Base-by-base conservation (phyloP, 2,329 filamentous ascomycete species). In the Elsinoe perseae region DNA sequence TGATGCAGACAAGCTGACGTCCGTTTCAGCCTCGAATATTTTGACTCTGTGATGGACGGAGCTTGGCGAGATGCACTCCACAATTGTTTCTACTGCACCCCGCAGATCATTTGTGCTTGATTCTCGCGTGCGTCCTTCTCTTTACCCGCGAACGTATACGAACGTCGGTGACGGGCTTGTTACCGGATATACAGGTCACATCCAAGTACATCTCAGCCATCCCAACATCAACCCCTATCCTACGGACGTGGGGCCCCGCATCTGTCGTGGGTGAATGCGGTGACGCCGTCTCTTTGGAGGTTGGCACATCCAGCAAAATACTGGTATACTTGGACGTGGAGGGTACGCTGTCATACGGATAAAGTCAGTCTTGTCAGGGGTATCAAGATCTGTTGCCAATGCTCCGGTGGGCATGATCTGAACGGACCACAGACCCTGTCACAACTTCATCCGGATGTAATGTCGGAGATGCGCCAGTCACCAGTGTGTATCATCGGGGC, bases 401-500 rank as follows among this genome's bases (percentile, higher is more conserved):
- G 9, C 32, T 14, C 32, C 32, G 32, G n/a, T 14, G 12, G 32
- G 32, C n/a, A 36, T 14, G n/a, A 36, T 14, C 32, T 14, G 32
- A 36, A 7, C 3, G 12, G n/a, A 36, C 3, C 4, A 36, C 32
- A 36, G n/a, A 36, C 5, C 32, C 32, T 36, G n/a, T 6, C 14
- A 27, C 20, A 21, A 44, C 40, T 44, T 25, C 40, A 44, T 25
- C 40, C 40, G 40, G 20, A 44, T 9, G 20, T 32, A 18, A 50
- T 50, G 44, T 50, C 44, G 28, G 44, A 50, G 14, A 50, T 50
- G 44, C 25, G 25, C 8, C 44, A 10, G 25, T 18, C 25, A 20
- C 32, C 48, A 4, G 18, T 52, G 20, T 52, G 30, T 20, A 70
- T 77, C 36, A 62, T 77, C 44, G 75, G 75, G 9, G 74, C 73